Base-by-base conservation (phyloP, 1,284 basidiomycete species). In the Tylopilus sp. region DNA sequence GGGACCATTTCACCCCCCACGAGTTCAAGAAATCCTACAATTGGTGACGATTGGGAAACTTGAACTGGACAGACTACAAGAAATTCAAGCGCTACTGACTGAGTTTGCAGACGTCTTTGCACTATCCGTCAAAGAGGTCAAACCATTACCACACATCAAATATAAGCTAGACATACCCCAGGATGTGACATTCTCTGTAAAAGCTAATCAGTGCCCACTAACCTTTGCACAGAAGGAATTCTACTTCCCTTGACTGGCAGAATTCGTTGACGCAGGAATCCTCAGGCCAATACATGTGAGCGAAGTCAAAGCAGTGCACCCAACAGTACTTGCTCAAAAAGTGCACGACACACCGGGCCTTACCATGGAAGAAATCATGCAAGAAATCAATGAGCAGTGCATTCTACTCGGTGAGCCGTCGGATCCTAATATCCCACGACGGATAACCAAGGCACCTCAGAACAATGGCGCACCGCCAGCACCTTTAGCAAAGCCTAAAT, bases 51-150 rank as follows among this genome's bases (percentile, higher is more conserved):
- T n/a, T n/a, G n/a, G n/a, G n/a, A n/a, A n/a, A n/a, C n/a, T n/a
- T n/a, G n/a, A n/a, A n/a, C n/a, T n/a, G n/a, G n/a, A n/a, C n/a
- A n/a, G n/a, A n/a, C n/a, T n/a, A n/a, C n/a, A n/a, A n/a, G n/a
- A n/a, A n/a, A n/a, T n/a, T n/a, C n/a, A n/a, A n/a, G n/a, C n/a
- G n/a, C n/a, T n/a, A n/a, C n/a, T n/a, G n/a, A n/a, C n/a, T n/a
- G n/a, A n/a, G n/a, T n/a, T n/a, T n/a, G n/a, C n/a, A n/a, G n/a
- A n/a, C n/a, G n/a, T n/a, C n/a, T n/a, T n/a, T n/a, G n/a, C n/a
- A n/a, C n/a, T n/a, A n/a, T n/a, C n/a, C n/a, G n/a, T n/a, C n/a
- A 31, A 29, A 3, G 62, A 64, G 50, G 54, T 64, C 6, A 64
- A 64, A 31, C 27, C 54, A 1, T 6, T 37, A 41, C 10, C 9